A percentile compares a stretch with the other conserved stretches of the same genome.
phyloP scores from a whole-genome alignment of 805 yeast species.

The Teunomyces funiuensis region DNA sequence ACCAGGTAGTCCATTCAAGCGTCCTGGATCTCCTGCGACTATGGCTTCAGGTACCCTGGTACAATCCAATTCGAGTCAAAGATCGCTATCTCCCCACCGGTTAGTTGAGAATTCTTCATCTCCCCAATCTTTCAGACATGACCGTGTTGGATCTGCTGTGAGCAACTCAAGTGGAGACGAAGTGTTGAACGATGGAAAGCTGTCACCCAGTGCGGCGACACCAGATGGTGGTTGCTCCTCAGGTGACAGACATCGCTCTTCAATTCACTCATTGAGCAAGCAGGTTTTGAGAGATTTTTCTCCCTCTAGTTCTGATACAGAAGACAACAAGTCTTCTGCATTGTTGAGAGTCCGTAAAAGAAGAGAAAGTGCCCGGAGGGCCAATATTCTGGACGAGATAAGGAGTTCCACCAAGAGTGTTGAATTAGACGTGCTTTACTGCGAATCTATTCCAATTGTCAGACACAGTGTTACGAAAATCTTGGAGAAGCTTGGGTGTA shows the following conservation, averaged over 20 bases:
- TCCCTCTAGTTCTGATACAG: conserved; percentile 67
- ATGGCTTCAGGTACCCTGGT: conserved; percentile 6
- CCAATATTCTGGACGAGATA: conserved; percentile 8
- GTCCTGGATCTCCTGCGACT: conserved; percentile 47
- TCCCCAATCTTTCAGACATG: conserved; percentile 23
- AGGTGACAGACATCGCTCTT: conserved; percentile 19
- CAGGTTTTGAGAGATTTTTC: conserved; percentile 32
- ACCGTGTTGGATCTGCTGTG: conserved; percentile 31
- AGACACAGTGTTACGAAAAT: conserved; percentile 64
- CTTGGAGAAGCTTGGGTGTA: conserved; percentile 71
- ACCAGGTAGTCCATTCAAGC: conserved; percentile 36
- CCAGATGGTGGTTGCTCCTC: conserved; percentile 4
- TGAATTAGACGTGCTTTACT: conserved; percentile 67
- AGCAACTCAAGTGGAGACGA: conserved; percentile 37
- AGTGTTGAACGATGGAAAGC: conserved; percentile 11
- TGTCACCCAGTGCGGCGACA: conserved; percentile 11
- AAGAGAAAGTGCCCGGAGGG: conserved; percentile 49
- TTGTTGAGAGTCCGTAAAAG: conserved; percentile 53
- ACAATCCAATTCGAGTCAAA: conserved; percentile 1
- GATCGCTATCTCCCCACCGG: conserved; percentile 31
- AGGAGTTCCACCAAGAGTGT: conserved; percentile 1
- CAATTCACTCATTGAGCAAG: conserved; percentile 27
- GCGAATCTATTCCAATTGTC: conserved; percentile 86
- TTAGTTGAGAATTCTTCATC: conserved; percentile 19
- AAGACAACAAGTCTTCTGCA: conserved; percentile 53